Percentiles rank a stretch among this genome's conserved stretches.
Evolutionary conservation across 2,329 filamentous ascomycete genomes (phyloP).

Genomic region (Calonectria leucothoes): DNA sequence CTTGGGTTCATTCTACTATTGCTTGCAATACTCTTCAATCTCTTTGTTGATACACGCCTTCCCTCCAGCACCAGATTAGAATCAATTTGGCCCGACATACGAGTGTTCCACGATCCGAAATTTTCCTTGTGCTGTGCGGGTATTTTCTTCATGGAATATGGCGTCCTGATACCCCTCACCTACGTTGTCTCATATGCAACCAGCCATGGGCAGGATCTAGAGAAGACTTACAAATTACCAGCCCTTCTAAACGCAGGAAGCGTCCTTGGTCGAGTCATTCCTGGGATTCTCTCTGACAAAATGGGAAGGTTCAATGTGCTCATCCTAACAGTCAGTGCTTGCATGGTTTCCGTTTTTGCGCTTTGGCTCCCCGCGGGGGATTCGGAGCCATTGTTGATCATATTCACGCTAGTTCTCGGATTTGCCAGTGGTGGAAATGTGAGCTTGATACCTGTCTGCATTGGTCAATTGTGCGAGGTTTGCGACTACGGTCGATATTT

Average conservation of each 20-base stretch:
- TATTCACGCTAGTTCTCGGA: constrained; percentile 79
- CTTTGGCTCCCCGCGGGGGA: constrained; percentile 76
- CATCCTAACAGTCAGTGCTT: constrained; percentile 72
- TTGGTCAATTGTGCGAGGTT: neutral
- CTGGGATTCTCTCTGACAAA: constrained; percentile 80
- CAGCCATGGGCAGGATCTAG: constrained; percentile 38
- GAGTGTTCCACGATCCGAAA: constrained; percentile 68
- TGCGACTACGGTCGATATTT: neutral
- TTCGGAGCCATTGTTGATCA: constrained; percentile 68
- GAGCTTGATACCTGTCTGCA: neutral
- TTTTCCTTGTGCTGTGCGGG: constrained; percentile 71
- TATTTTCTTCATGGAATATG: constrained; percentile 78
- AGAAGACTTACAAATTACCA: constrained; percentile 73
- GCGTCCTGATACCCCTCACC: constrained; percentile 78
- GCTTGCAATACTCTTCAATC: constrained; percentile 58
- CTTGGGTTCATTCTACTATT: constrained; percentile 62
- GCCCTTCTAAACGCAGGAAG: constrained; percentile 84
- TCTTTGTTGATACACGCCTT: neutral
- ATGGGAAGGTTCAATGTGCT: constrained; percentile 86
- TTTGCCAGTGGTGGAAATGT: constrained; percentile 60
- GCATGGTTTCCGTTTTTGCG: constrained; percentile 67
- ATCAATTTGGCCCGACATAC: constrained; percentile 66
- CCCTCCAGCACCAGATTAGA: constrained; percentile 64
- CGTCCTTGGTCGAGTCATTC: constrained; percentile 80
- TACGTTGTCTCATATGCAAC: constrained; percentile 81